Conservation (phyloP, 2,329 filamentous ascomycete species). For the Sarocladium kiliense region DNA sequence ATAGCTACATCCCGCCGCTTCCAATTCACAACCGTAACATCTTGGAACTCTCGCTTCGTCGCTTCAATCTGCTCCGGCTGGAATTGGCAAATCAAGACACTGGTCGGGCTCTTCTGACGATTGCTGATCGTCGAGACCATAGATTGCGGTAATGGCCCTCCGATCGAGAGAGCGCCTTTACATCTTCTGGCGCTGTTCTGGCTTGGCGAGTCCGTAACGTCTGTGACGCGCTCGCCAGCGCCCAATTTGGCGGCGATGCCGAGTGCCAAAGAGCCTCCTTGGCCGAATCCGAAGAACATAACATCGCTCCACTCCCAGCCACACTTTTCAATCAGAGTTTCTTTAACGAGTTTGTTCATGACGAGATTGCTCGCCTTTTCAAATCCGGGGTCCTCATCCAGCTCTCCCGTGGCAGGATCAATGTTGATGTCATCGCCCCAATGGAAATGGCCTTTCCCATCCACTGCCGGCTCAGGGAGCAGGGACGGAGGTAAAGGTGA, state of each 20-base stretch:
- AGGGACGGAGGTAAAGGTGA: constrained; percentile 63
- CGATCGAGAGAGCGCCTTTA: constrained; percentile 59
- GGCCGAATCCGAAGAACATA: constrained; percentile 61
- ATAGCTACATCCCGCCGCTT: constrained; percentile 69
- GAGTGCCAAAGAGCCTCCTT: constrained; percentile 60
- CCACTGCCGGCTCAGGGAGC: constrained; percentile 35
- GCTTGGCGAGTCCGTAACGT: constrained; percentile 14
- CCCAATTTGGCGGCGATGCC: constrained; percentile 44
- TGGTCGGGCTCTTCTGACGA: constrained; percentile 54
- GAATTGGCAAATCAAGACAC: constrained; percentile 55
- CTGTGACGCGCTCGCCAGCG: constrained; percentile 12
- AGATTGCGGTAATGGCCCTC: constrained; percentile 50
- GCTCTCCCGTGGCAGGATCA: constrained; percentile 39
- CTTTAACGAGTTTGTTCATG: constrained; percentile 44
- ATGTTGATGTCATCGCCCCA: constrained; percentile 64
- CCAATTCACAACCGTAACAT: constrained; percentile 66
- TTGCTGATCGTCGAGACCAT: constrained; percentile 41
- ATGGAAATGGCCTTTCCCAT: constrained; percentile 39
- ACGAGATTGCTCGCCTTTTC: constrained; percentile 41
- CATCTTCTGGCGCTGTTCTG: constrained; percentile 21
- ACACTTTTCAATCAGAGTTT: constrained; percentile 46
- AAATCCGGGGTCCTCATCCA: constrained; percentile 61
- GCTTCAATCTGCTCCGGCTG: constrained; percentile 59
- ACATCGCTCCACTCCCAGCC: constrained; percentile 58
- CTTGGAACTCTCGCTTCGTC: constrained; percentile 60